Evolutionary conservation across 345 rosid genomes (phyloP).

Genomic region (Dovyalis caffra): DNA sequence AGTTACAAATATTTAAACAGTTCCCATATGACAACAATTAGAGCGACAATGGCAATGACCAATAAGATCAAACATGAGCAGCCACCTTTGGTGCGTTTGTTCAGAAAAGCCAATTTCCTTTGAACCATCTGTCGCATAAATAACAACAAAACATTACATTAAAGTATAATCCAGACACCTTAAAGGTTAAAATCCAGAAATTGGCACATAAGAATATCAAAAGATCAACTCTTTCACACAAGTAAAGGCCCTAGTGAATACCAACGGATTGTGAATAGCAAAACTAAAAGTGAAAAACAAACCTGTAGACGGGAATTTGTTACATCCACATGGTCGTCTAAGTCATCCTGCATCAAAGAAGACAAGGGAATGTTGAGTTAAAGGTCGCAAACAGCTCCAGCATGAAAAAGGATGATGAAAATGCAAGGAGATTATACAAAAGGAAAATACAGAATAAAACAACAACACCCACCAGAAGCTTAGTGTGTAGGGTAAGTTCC

Average conservation of each 20-base stretch:
- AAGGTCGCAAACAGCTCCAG: not conserved
- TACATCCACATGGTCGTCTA: slow-evolving; percentile 85
- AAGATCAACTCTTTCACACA: not conserved
- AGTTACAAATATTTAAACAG: slow-evolving; percentile 70
- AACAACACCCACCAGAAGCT: slow-evolving; percentile 64
- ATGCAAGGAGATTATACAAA: not conserved
- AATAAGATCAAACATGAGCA: slow-evolving; percentile 74
- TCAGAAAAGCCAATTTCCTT: slow-evolving; percentile 84
- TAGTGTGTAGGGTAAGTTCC: slow-evolving; percentile 80
- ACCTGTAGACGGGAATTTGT: slow-evolving; percentile 88
- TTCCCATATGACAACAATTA: slow-evolving; percentile 60
- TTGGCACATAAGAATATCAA: not conserved
- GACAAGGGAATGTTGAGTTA: not conserved
- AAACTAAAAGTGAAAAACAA: not conserved
- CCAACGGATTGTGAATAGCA: not conserved
- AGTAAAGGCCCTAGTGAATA: not conserved
- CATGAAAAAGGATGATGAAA: not conserved
- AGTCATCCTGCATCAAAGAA: slow-evolving; percentile 75
- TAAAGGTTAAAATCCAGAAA: not conserved
- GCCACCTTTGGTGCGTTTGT: slow-evolving; percentile 87
- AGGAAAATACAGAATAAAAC: not conserved
- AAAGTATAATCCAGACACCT: not conserved
- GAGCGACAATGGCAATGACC: slow-evolving; percentile 68
- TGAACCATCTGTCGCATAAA: slow-evolving; percentile 69
- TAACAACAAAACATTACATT: slow-evolving; percentile 1